These are phyloP conservation scores for Aspergillus fischeri DNA, from an alignment of 2,329 filamentous ascomycete genomes.

Conservation along the genomic window DNA sequence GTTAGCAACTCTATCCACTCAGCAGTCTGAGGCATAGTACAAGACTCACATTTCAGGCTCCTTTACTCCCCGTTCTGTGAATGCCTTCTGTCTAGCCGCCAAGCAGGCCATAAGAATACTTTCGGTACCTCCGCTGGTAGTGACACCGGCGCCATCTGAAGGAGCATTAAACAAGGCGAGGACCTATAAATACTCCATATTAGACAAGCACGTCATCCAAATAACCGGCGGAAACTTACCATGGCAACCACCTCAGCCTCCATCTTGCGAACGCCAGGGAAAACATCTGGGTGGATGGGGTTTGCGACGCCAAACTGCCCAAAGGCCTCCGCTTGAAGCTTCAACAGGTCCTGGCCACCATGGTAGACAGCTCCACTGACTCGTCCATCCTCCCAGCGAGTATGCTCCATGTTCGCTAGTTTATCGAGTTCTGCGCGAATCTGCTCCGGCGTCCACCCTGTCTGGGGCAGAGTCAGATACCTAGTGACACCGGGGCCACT, in stretches of 20 bases:
- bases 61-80: conserved; percentile 76
- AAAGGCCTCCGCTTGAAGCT: conserved; percentile 88
- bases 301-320: conserved; percentile 92
- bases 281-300: conserved; percentile 96
- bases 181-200: conserved; percentile 39
- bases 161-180: conserved; percentile 86
- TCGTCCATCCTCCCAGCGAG: conserved; percentile 90
- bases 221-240: conserved; percentile 49
- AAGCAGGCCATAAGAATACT: conserved; percentile 95
- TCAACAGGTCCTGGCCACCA: conserved; percentile 75
- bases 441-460: conserved; percentile 76
- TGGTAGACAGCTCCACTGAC: conserved; percentile 97
- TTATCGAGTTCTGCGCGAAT: conserved; percentile 74
- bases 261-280: conserved; percentile 98
- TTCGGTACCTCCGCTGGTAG: conserved; percentile 90
- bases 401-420: conserved; percentile 84
- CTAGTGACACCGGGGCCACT: conserved; percentile 65
- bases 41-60: conserved; percentile 83
- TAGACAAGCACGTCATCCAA: background rate
- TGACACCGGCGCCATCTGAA: conserved; percentile 77
- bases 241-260: conserved; percentile 97
- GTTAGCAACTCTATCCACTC: conserved; percentile 16
- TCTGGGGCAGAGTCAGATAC: conserved; percentile 72
- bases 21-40: background rate
- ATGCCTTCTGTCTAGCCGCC: conserved; percentile 83